Evolutionary conservation across 2,329 filamentous ascomycete species (phyloP).

Genomic region (Trichoderma guizhouense): DNA sequence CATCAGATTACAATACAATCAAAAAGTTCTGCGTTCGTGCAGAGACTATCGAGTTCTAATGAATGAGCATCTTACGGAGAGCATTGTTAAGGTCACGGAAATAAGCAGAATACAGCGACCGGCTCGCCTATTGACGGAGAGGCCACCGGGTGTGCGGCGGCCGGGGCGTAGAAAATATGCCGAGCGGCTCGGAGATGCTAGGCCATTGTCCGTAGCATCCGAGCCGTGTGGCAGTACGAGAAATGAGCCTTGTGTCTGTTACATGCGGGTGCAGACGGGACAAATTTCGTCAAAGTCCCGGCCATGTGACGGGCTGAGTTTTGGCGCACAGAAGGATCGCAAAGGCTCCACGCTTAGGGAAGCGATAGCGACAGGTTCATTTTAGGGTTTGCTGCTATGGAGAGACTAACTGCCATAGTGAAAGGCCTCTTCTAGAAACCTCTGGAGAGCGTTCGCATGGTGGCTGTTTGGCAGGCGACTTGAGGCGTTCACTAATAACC

Average conservation of each 20-base stretch:
- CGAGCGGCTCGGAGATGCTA: slow-evolving; percentile 10
- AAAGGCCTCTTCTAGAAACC: neutral
- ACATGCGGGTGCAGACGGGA: slow-evolving; percentile 5
- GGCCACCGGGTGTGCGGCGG: neutral
- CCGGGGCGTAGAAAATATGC: neutral
- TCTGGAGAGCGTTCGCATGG: neutral
- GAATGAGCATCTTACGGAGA: neutral
- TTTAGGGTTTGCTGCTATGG: neutral
- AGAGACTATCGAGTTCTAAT: neutral
- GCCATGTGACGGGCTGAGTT: neutral
- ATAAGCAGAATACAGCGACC: neutral
- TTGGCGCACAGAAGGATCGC: neutral
- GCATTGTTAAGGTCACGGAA: neutral
- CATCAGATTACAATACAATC: neutral
- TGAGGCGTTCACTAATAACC: neutral
- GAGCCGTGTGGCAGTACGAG: neutral
- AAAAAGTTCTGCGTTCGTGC: neutral
- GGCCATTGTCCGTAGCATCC: slow-evolving; percentile 5
- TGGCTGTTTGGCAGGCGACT: neutral
- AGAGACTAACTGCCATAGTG: neutral
- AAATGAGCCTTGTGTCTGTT: neutral
- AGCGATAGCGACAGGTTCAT: neutral
- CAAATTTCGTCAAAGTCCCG: neutral
- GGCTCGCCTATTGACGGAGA: neutral
- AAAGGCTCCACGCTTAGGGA: neutral